Base-by-base conservation (phyloP, 163 green algal genomes). In the Chlorella variabilis region DNA sequence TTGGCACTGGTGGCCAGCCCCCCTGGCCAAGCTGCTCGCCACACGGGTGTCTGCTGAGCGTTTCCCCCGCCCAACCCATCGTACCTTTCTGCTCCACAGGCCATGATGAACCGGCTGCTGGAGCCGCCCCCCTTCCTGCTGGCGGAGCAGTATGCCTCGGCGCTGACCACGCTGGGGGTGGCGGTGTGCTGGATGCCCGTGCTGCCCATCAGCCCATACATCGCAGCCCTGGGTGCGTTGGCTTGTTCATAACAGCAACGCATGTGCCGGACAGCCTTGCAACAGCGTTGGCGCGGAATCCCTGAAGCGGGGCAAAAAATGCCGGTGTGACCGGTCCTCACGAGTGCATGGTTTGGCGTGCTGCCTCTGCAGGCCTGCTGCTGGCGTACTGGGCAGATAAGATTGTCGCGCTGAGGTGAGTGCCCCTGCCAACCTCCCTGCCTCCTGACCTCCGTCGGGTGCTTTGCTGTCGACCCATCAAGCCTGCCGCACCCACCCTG, bases 381-480 rank as follows among this genome's bases (percentile, higher is more conserved):
- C 29, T 90, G 33, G 54, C 34, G 0, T 92, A 93, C 82, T 87
- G 73, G 59, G 69, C 75, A 15, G 89, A 92, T 56, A 92, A 92
- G 78, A 83, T 69, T 21, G 81, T 92, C 42, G 88, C 88, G 3
- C 73, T 92, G 33, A 58, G 87, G 73, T 80, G 73, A 15, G 71
- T 25, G 8, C 4, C 6, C 58, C n/a, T 39, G n/a, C 59, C 45
- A 11, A 54, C 11, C 45, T 15, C 45, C 15, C 15, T 54, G 45
- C 15, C 45, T 54, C 11, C 15, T 11, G 45, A 54, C 11, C n/a
- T n/a, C n/a, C n/a, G n/a, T n/a, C 45, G 15, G 45, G 11, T 54
- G 45, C 34, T 36, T 38, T 66, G n/a, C 27, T 20, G 5, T 4
- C 58, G n/a, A n/a, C n/a, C n/a, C n/a, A n/a, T n/a, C 25, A 36